These are phyloP conservation scores for Hawksworthiomyces lignivorus DNA, from an alignment of 2,329 filamentous ascomycete genomes.

Conservation along the genomic window DNA sequence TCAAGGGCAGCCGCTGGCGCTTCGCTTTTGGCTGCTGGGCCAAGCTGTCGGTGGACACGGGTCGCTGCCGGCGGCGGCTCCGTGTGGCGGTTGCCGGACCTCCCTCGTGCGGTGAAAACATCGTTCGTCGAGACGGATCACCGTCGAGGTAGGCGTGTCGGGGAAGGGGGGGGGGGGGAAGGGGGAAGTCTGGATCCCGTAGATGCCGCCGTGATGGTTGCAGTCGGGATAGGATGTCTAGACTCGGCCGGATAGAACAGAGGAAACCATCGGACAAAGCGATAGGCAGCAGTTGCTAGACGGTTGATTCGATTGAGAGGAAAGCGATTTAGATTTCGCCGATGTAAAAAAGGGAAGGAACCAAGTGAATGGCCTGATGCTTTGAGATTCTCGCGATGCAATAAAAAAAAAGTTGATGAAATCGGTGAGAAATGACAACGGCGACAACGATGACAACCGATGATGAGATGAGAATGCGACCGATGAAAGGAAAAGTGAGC, in stretches of 20 bases:
- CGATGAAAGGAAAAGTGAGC: conserved; percentile 7
- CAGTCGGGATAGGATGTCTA: too few species aligned
- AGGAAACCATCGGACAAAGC: too few species aligned
- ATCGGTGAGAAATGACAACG: conserved; percentile 2
- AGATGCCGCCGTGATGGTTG: too few species aligned
- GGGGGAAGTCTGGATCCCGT: too few species aligned
- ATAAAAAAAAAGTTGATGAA: neutral
- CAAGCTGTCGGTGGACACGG: conserved; percentile 46
- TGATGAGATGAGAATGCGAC: neutral
- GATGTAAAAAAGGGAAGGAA: too few species aligned
- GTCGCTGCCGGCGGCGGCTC: conserved; percentile 55
- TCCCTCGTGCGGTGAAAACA: conserved; percentile 50
- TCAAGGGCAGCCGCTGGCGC: conserved; percentile 50
- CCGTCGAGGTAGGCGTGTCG: neutral
- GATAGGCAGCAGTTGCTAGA: too few species aligned
- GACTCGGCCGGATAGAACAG: too few species aligned
- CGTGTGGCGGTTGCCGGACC: conserved; percentile 50
- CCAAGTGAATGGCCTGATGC: too few species aligned
- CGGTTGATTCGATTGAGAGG: too few species aligned
- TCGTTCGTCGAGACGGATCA: conserved; percentile 22
- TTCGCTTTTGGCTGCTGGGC: conserved; percentile 55
- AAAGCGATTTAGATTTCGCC: too few species aligned
- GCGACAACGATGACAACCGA: too few species aligned
- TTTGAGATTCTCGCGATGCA: conserved; percentile 5
- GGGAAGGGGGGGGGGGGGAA: neutral